Conservation (phyloP, 495 filamentous ascomycete species). For the Aspergillus panamensis region DNA sequence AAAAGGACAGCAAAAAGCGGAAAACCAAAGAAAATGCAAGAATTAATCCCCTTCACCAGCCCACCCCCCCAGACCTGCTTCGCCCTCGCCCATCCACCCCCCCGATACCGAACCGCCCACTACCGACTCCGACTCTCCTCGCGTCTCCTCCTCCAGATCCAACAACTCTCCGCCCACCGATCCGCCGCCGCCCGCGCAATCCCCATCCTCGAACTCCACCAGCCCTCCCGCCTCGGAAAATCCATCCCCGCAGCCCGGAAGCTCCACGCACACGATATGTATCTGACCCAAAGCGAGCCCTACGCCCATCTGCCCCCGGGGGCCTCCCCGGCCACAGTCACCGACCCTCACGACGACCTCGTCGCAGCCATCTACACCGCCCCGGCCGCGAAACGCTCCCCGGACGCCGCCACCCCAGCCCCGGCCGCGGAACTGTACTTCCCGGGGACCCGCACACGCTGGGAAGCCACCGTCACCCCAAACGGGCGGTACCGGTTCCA, state of each 20-base stretch:
- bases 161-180: conserved; percentile 27
- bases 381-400: not conserved
- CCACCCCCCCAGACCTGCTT: conserved; percentile 26
- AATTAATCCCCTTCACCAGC: not conserved
- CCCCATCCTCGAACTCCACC: conserved; percentile 39
- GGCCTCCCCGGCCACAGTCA: no score
- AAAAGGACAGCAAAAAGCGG: not conserved
- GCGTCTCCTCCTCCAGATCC: conserved; percentile 38
- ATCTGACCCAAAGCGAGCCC: conserved; percentile 31
- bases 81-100: conserved; percentile 36
- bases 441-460: not conserved
- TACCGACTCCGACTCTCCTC: conserved; percentile 31
- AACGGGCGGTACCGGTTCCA: conserved; percentile 15
- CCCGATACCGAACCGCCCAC: conserved; percentile 21
- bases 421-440: conserved; percentile 13
- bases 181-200: conserved; percentile 20
- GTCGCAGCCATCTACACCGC: conserved; percentile 17
- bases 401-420: not conserved
- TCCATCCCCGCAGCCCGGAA: conserved; percentile 25
- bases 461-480: conserved; percentile 1
- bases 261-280: conserved; percentile 32
- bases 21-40: not conserved
- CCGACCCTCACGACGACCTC: not conserved
- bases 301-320: conserved; percentile 12
- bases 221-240: conserved; percentile 32